Conservation (phyloP, 2,329 filamentous ascomycete species). For the Colletotrichum neosansevieriae region DNA sequence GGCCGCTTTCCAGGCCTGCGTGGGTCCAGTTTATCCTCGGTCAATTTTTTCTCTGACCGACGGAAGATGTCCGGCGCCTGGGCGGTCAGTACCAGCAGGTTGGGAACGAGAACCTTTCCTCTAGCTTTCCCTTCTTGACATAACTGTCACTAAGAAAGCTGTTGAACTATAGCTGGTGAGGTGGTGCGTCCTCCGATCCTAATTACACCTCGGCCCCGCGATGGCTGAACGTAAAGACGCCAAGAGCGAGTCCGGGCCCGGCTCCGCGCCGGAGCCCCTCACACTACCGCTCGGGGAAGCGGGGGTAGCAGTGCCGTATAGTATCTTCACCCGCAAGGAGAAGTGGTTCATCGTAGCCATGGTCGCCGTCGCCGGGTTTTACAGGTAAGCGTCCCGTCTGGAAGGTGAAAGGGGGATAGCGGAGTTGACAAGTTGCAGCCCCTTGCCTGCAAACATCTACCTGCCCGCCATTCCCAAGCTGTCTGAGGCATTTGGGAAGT, state of each 20-base stretch:
- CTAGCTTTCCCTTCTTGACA: no score
- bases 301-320: conserved; percentile 38
- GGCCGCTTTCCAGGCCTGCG: no score
- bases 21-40: no score
- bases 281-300: conserved; percentile 15
- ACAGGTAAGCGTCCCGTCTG: conserved; percentile 23
- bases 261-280: conserved; percentile 23
- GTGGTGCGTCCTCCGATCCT: no score
- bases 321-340: conserved; percentile 44
- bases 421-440: conserved; percentile 40
- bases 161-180: no score
- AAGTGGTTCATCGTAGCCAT: conserved; percentile 46
- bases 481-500: conserved; percentile 45
- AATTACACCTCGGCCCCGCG: background rate
- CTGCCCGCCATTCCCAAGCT: conserved; percentile 49
- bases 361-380: conserved; percentile 46
- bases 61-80: no score
- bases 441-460: conserved; percentile 51
- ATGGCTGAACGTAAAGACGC: conserved; percentile 26
- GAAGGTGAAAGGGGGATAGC: background rate
- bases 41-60: no score
- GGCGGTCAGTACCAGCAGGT: no score
- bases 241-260: conserved; percentile 9
- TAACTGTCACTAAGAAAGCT: no score
- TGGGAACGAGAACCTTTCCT: no score